Base-by-base conservation (phyloP, 257 asterid genomes). In the Sherardia arvensis region DNA sequence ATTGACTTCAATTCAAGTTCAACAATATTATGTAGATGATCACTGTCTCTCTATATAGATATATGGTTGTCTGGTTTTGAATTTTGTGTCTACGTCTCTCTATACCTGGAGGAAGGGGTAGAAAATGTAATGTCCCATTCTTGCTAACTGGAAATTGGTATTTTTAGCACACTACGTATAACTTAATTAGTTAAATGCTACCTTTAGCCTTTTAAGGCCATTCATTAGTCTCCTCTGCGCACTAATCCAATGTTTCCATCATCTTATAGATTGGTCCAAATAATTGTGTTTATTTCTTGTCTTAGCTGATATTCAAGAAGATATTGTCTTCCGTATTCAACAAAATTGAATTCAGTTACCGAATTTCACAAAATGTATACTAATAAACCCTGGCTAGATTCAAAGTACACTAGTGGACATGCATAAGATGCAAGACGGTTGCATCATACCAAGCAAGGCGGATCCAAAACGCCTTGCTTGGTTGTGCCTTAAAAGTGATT, bases 41-140 rank as follows among this genome's bases (percentile, higher is more conserved):
- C 29, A 14, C 43, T 22, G 26, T 47, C 45, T 28, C 45, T 26
- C 17, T 45, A 27, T 18, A 26, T 22, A 5, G 26, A 27, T 18
- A 26, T 22, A 5, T 49, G 15, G 7, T 18, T 4, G 25, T 18
- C 17, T 25, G 9, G 8, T 30, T 2, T 14, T 17, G 20, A 1
- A 34, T 49, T 1, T 57, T 29, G 10, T 47, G 38, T 28, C 59
- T n/a, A 29, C 18, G n/a, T 64, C 59, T 25, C 64, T 4, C 53
- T 22, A 26, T 55, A n/a, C 40, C 9, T 20, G 45, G 65, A 47
- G 29, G 60, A 36, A 26, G 40, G 20, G 28, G 51, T 25, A 45
- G 34, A 32, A 2, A 25, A 23, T 33, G 56, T 72, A 66, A 28
- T 51, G 75, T 69, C 77, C 74, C 61, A 67, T 60, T 70, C 73